A percentile compares a stretch with the other conserved stretches of the same genome.
Evolutionary conservation across 805 yeast species (phyloP).

Genomic region (Metschnikowia corniflorae): DNA sequence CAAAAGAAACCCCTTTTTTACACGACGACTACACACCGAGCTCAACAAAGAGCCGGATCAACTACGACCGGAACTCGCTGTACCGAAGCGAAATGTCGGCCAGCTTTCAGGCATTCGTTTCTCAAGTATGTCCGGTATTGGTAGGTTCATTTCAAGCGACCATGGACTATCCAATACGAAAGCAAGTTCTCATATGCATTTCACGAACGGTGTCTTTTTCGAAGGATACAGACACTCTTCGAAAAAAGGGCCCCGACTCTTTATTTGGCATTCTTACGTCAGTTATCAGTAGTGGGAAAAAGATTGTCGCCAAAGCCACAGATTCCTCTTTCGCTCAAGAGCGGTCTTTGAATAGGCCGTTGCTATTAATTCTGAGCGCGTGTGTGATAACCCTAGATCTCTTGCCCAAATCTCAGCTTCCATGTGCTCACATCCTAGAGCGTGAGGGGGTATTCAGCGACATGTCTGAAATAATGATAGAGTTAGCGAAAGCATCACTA

Average conservation of each 20-base stretch:
- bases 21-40: slow-evolving; percentile 19
- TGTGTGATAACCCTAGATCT: slow-evolving; percentile 46
- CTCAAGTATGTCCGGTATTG: slow-evolving; percentile 48
- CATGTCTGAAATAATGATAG: slow-evolving; percentile 18
- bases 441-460: slow-evolving; percentile 72
- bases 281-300: slow-evolving; percentile 52
- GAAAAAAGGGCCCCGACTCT: slow-evolving; percentile 29
- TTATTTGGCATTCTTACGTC: slow-evolving; percentile 56
- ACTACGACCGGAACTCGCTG: slow-evolving; percentile 30
- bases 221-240: slow-evolving; percentile 25
- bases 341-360: slow-evolving; percentile 3
- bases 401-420: slow-evolving; percentile 40
- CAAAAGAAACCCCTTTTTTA: slow-evolving; percentile 30
- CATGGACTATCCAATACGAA: slow-evolving; percentile 62
- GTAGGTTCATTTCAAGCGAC: slow-evolving; percentile 68
- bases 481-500: background rate
- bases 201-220: slow-evolving; percentile 48
- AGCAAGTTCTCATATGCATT: slow-evolving; percentile 51
- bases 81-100: slow-evolving; percentile 21
- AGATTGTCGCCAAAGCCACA: slow-evolving; percentile 2
- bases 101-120: slow-evolving; percentile 35
- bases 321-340: slow-evolving; percentile 1
- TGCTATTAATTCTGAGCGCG: slow-evolving; percentile 48
- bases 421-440: slow-evolving; percentile 49
- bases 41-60: slow-evolving; percentile 25